Conservation (phyloP, 2,329 filamentous ascomycete genomes). For the Monosporascus sp. region DNA sequence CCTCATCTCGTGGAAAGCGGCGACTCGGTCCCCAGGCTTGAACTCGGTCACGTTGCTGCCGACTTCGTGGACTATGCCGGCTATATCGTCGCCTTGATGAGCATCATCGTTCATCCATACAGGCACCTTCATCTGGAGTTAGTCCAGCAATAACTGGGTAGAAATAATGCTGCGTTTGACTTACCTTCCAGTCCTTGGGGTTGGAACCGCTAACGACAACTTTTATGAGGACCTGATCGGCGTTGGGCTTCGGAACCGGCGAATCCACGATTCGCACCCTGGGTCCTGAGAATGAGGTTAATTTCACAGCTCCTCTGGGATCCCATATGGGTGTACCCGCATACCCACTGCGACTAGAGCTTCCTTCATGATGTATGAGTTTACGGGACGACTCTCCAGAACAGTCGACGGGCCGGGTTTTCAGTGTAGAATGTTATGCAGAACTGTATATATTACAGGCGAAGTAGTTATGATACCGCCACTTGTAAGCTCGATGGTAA, state of each 20-base stretch:
- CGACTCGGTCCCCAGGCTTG: constrained; percentile 42
- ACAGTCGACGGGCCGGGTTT: too few species aligned
- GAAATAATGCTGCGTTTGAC: not conserved
- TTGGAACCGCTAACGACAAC: constrained; percentile 39
- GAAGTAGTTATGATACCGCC: too few species aligned
- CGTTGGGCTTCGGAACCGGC: constrained; percentile 31
- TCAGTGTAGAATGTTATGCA: too few species aligned
- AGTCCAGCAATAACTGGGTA: not conserved
- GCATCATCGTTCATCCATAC: constrained; percentile 12
- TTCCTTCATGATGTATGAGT: constrained; percentile 18
- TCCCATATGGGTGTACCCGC: not conserved
- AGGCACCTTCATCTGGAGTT: constrained; percentile 22
- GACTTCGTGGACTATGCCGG: constrained; percentile 48
- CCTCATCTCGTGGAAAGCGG: constrained; percentile 46
- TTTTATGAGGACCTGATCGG: constrained; percentile 36
- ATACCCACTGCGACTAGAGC: constrained; percentile 16
- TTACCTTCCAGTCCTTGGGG: constrained; percentile 36
- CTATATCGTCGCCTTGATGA: constrained; percentile 51
- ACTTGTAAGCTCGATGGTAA: too few species aligned
- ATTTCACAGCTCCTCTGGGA: not conserved
- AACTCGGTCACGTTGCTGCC: constrained; percentile 52
- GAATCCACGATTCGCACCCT: constrained; percentile 34
- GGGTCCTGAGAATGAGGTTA: constrained; percentile 6
- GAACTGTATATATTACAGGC: too few species aligned
- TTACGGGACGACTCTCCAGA: not conserved